Base-by-base conservation (phyloP, 805 yeast species). In the Starmerella ratchasimensis region DNA sequence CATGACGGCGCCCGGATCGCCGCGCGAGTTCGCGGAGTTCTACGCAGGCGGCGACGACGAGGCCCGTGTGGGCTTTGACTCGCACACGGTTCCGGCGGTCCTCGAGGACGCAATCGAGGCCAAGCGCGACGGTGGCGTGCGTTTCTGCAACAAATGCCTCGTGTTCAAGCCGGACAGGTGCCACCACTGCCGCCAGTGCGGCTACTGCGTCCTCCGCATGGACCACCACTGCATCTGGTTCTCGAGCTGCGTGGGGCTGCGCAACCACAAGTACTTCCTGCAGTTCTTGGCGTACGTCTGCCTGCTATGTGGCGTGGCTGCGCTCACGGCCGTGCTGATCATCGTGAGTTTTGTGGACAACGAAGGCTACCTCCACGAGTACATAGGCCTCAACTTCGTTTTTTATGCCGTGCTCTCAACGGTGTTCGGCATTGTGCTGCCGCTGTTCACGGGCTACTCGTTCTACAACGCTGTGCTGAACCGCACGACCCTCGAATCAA, bases 151-250 rank as follows among this genome's bases (percentile, higher is more conserved):
- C 25, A 64, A 63, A 39, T 63, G 68, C 49, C 33, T 34, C 23
- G 56, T 61, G 45, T 62, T 63, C 62, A 63, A 63, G 39, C 68
- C 68, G 1, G 68, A 63, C 44, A 47, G 68, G 13, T 46, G 67
- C 6, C 68, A 63, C 40, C 68, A 63, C 42, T 63, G 68, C 48
- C 47, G 61, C 21, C 48, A 55, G 27, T 64, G 68, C 49, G 44
- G 54, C 19, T 40, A 43, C 16, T 63, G 68, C 37, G 54, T 63
- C 15, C 46, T 63, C 56, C 65, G 44, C 68, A 78, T 57, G 82
- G 86, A 39, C 65, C 80, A 41, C 69, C 70, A 58, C 61, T 93
- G 57, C 69, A 96, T 96, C 0, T 88, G 97, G 97, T 83, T 84
- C 57, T 76, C 93, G 2, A 65, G 73, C 4, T 86, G 96, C 56